These are phyloP conservation scores for Rhizophagus clarus DNA, from an alignment of 192 early-diverging fungal species.

Conservation along the genomic window DNA sequence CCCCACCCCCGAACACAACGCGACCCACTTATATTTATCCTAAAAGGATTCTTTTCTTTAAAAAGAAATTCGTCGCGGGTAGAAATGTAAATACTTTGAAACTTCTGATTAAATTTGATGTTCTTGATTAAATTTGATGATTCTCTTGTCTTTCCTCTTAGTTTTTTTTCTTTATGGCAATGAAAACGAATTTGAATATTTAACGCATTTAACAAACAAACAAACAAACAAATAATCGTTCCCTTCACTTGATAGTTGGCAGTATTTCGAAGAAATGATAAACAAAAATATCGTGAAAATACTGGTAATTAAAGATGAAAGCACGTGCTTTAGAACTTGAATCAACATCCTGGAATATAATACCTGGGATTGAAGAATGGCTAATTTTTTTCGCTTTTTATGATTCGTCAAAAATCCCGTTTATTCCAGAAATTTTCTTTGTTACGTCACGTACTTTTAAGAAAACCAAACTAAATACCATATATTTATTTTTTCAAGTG, in stretches of 20 bases:
- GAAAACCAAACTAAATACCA: background rate
- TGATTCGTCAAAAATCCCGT: too few species aligned
- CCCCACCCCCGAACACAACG: background rate
- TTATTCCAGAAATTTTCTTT: too few species aligned
- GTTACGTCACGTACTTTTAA: background rate
- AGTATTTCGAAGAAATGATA: too few species aligned
- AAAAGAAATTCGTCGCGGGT: background rate
- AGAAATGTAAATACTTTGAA: too few species aligned
- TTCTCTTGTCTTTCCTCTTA: background rate
- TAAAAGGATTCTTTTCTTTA: background rate
- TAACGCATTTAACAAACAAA: background rate
- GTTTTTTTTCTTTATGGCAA: background rate
- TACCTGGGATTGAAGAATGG: too few species aligned
- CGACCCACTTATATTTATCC: background rate
- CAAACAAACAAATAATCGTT: background rate
- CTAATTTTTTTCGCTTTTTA: too few species aligned
- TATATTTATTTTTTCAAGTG: background rate
- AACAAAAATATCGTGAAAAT: background rate
- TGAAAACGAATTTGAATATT: background rate
- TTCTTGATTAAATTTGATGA: background rate
- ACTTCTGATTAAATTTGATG: too few species aligned
- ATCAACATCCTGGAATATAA: background rate
- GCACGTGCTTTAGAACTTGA: background rate
- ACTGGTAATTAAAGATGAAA: background rate
- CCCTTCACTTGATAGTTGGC: background rate